Conservation (phyloP, 2,329 filamentous ascomycete genomes). For the Fonsecaea nubica region DNA sequence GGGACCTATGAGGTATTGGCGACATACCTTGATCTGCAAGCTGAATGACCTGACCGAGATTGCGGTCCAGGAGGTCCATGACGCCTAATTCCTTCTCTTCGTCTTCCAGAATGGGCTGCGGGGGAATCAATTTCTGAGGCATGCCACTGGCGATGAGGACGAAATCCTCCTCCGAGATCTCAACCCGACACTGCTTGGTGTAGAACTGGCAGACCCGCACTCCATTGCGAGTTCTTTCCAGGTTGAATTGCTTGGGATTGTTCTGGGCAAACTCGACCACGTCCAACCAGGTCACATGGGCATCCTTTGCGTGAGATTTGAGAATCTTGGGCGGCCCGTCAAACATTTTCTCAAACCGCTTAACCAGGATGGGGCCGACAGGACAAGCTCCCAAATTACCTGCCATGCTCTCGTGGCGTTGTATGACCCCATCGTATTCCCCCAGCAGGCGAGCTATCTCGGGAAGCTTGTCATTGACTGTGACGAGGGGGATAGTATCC, state of each 20-base stretch:
- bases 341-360: conserved; percentile 84
- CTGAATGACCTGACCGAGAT: conserved; percentile 77
- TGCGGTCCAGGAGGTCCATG: conserved; percentile 81
- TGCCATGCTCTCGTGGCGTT: conserved; percentile 84
- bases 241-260: conserved; percentile 77
- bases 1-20: background rate
- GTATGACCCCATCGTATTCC: conserved; percentile 84
- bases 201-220: conserved; percentile 79
- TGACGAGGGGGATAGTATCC: conserved; percentile 67
- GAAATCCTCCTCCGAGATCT: conserved; percentile 88
- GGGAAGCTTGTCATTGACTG: conserved; percentile 72
- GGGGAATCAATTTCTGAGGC: conserved; percentile 80
- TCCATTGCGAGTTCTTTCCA: conserved; percentile 72
- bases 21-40: conserved; percentile 74
- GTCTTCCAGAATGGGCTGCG: conserved; percentile 81
- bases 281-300: conserved; percentile 79
- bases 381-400: conserved; percentile 84
- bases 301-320: conserved; percentile 67
- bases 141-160: conserved; percentile 82
- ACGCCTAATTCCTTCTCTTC: conserved; percentile 85
- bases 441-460: conserved; percentile 74
- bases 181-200: conserved; percentile 78
- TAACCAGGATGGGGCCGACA: conserved; percentile 80
- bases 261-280: conserved; percentile 83
- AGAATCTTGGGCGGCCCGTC: conserved; percentile 76